Base-by-base conservation (phyloP, 2,329 filamentous ascomycete genomes). In the Colletotrichum lini region DNA sequence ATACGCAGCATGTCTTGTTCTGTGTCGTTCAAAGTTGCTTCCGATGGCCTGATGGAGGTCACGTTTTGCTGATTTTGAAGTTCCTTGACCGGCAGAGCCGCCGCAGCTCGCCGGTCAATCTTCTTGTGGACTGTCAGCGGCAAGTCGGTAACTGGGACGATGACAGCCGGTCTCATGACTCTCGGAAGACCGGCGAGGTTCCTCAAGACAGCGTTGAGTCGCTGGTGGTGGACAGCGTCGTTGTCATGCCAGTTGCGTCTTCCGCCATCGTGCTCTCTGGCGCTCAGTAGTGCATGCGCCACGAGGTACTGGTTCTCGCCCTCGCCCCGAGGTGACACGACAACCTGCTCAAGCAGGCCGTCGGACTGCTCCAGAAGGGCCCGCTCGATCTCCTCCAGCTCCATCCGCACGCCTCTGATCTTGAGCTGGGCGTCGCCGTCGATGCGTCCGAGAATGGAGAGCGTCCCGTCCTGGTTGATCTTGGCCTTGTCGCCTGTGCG, bases 391-490 rank as follows among this genome's bases (percentile, higher is more conserved):
- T 89, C 87, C 3, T 77, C 74, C 0, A 89, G 75, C 15, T 89
- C 86, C 30, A 88, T 81, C 0, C 84, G 80, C 5, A 84, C 61
- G 1, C 84, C 85, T 2, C 80, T 77, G 1, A 88, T 75, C 73
- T 88, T 88, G 71, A 87, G 75, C 56, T 85, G 81, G 1, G 80
- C 83, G 60, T 87, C 84, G 4, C 82, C 83, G 1, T 70, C 76
- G 1, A 83, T 80, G 0, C 84, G 82, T 0, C 83, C 83, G 7
- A 79, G 65, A 44, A 82, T 76, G 1, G 79, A 61, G 0, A 86
- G 73, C 0, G 74, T 70, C 1, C 84, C 84, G 42, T 83, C 78
- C 0, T 66, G 23, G 1, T 67, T 67, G 30, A 84, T 74, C 3
- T 77, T 76, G 2, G 81, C 84, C n/a, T 70, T 74, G 69, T 86